These are phyloP conservation scores for Capillidium rhysosporum DNA, from an alignment of 371 early-diverging fungal species.

Conservation along the genomic window DNA sequence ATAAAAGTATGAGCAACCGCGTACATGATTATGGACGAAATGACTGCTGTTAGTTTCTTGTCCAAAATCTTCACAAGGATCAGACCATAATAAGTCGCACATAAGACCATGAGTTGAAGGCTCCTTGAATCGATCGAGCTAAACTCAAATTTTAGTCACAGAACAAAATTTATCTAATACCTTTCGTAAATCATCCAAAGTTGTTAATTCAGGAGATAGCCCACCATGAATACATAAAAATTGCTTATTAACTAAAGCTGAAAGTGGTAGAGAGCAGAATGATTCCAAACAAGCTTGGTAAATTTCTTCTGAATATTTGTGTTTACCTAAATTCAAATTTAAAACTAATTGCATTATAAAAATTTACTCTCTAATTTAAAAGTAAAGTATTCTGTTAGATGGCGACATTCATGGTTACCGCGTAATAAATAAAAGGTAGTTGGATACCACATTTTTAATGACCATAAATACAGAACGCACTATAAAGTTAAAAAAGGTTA, in stretches of 20 bases:
- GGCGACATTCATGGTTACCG: conserved; percentile 97
- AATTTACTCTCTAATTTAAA: conserved; percentile 85
- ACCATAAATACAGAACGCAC: conserved; percentile 78
- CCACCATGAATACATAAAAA: conserved; percentile 98
- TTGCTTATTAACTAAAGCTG: conserved; percentile 89
- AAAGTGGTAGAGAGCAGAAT: conserved; percentile 88
- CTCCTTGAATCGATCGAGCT: conserved; percentile 87
- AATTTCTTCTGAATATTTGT: conserved; percentile 84
- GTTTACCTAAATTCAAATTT: conserved; percentile 32
- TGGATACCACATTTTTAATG: conserved; percentile 85
- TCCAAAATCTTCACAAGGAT: conserved; percentile 88
- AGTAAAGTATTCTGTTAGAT: conserved; percentile 94
- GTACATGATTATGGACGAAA: conserved; percentile 73
- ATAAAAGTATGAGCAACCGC: conserved; percentile 89
- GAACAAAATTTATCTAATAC: conserved; percentile 16
- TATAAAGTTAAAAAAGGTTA: conserved; percentile 10
- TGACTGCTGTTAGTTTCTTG: conserved; percentile 56
- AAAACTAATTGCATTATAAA: neutral
- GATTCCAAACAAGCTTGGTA: conserved; percentile 83
- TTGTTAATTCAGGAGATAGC: conserved; percentile 79
- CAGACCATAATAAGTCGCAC: conserved; percentile 98
- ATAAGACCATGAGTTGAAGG: conserved; percentile 85
- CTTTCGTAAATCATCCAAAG: conserved; percentile 61
- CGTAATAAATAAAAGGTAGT: conserved; percentile 77
- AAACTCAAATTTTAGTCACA: neutral